These are phyloP conservation scores for Pseudocercospora fijiensis DNA, from an alignment of 2,329 filamentous ascomycete genomes.

Conservation along the genomic window DNA sequence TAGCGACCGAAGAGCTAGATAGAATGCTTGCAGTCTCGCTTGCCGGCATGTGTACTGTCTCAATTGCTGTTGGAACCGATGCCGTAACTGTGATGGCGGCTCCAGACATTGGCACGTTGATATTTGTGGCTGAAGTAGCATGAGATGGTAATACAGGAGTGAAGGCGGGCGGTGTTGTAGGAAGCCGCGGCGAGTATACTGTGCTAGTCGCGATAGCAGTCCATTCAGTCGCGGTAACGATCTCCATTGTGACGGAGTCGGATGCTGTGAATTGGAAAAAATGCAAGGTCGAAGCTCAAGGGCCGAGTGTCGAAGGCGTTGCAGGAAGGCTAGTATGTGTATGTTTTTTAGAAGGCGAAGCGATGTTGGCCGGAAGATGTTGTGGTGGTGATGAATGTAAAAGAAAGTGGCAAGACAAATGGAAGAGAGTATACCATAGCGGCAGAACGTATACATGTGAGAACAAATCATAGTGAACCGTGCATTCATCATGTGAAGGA, in stretches of 20 bases:
- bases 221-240: neutral
- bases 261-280: neutral
- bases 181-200: neutral
- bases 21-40: neutral
- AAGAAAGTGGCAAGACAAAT: neutral
- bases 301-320: neutral
- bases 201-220: neutral
- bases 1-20: neutral
- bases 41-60: neutral
- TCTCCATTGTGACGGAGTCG: neutral
- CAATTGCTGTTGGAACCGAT: neutral
- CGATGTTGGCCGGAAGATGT: neutral
- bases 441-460: neutral
- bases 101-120: neutral
- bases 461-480: neutral
- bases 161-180: neutral
- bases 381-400: neutral
- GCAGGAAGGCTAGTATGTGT: neutral
- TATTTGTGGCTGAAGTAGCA: neutral
- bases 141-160: neutral
- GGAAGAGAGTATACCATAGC: neutral
- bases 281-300: neutral
- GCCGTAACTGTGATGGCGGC: neutral
- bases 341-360: neutral
- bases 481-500: conserved; percentile 2